Conservation (phyloP, 208 protist species). For the Crithidia brevicula region DNA sequence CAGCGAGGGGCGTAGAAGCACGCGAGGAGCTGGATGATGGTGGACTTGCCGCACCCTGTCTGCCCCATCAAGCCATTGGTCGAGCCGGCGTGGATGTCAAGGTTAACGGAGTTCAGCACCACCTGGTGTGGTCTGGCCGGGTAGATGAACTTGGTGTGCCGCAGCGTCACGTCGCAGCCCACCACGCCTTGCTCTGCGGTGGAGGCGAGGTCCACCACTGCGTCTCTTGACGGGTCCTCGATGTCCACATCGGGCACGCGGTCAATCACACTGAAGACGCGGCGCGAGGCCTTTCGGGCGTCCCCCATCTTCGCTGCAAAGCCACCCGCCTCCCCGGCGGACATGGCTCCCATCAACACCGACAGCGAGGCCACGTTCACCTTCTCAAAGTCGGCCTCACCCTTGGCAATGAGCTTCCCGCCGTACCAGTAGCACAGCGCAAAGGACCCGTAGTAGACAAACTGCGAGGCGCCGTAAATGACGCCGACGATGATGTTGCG, state of each 20-base stretch:
- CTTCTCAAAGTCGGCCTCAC: constrained; percentile 64
- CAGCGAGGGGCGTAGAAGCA: constrained; percentile 74
- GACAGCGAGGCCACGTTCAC: constrained; percentile 57
- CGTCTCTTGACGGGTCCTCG: constrained; percentile 18
- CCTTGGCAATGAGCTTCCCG: constrained; percentile 63
- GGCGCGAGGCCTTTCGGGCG: constrained; percentile 45
- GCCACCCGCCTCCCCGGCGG: constrained; percentile 63
- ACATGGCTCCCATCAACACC: constrained; percentile 65
- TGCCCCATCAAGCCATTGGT: constrained; percentile 77
- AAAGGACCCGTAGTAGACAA: constrained; percentile 61
- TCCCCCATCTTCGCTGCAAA: constrained; percentile 68
- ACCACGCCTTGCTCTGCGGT: constrained; percentile 9
- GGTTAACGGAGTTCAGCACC: constrained; percentile 51
- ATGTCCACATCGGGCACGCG: constrained; percentile 70
- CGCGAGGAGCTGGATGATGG: constrained; percentile 82
- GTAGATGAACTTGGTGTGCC: constrained; percentile 66
- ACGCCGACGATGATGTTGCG: constrained; percentile 40
- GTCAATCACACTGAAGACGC: constrained; percentile 84
- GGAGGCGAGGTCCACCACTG: constrained; percentile 37
- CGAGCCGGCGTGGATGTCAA: constrained; percentile 45
- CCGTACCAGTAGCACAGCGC: constrained; percentile 85
- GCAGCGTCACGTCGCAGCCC: constrained; percentile 58
- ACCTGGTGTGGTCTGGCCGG: constrained; percentile 59
- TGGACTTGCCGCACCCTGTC: constrained; percentile 87
- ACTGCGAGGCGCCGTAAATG: constrained; percentile 60